Conservation (phyloP, 345 rosid species). For the Eucalyptus pumila region DNA sequence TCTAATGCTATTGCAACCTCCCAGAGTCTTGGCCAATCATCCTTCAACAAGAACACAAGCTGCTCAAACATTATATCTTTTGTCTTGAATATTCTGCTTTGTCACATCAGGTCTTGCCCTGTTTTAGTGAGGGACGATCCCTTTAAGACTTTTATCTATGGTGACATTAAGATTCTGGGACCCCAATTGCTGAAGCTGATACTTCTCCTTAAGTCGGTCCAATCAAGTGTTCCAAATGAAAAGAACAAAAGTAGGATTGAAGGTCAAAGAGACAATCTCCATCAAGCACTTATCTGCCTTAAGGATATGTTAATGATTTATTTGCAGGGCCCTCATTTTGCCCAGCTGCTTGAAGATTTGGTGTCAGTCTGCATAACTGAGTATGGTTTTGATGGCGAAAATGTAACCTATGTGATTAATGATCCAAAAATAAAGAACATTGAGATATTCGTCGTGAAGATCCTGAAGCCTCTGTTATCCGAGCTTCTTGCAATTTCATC, state of each 20-base stretch:
- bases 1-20: constrained; percentile 15
- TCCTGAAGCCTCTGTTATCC: constrained; percentile 37
- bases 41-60: constrained; percentile 21
- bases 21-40: constrained; percentile 40
- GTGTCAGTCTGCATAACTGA: constrained; percentile 26
- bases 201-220: constrained; percentile 31
- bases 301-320: constrained; percentile 43
- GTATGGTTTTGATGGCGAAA: constrained; percentile 19
- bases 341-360: constrained; percentile 49
- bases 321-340: constrained; percentile 18
- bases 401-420: constrained; percentile 18
- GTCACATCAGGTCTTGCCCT: constrained; percentile 38
- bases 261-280: constrained; percentile 40
- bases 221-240: constrained; percentile 7
- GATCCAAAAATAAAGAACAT: constrained; percentile 35
- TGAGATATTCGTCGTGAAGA: constrained; percentile 30
- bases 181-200: constrained; percentile 52
- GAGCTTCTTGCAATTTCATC: constrained; percentile 36
- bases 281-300: constrained; percentile 51
- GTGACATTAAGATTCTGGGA: constrained; percentile 50
- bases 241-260: constrained; percentile 27
- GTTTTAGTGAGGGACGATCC: constrained; percentile 39
- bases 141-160: constrained; percentile 38
- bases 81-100: constrained; percentile 40
- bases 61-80: constrained; percentile 23